Conservation (phyloP, 805 yeast genomes). For the Starmerella stellata region DNA sequence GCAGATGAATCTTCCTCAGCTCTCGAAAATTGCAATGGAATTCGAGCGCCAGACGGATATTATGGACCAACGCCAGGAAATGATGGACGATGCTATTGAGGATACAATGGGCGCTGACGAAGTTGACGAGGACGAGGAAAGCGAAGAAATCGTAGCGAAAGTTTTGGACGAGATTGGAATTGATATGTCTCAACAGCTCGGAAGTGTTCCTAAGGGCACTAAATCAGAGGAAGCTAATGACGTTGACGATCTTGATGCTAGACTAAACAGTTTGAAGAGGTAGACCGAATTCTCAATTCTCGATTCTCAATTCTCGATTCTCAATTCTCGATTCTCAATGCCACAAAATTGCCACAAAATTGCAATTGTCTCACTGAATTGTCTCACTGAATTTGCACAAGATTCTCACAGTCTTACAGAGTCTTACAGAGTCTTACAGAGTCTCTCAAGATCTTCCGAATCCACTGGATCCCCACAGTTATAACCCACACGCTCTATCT, state of each 20-base stretch:
- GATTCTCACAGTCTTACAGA: too few relatives aligned
- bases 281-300: constrained; percentile 5
- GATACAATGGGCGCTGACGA: constrained; percentile 88
- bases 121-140: constrained; percentile 60
- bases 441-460: too few relatives aligned
- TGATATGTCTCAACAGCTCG: constrained; percentile 40
- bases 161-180: constrained; percentile 94
- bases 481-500: too few relatives aligned
- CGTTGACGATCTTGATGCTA: constrained; percentile 77
- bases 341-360: too few relatives aligned
- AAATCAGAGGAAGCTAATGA: constrained; percentile 23
- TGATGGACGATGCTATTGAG: constrained; percentile 96
- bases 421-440: too few relatives aligned
- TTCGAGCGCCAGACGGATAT: constrained; percentile 85
- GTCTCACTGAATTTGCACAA: too few relatives aligned
- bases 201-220: constrained; percentile 34
- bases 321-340: background rate
- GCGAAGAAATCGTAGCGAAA: constrained; percentile 75
- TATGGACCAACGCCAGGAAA: constrained; percentile 97
- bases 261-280: constrained; percentile 66
- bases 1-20: constrained; percentile 76
- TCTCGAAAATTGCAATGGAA: constrained; percentile 81
- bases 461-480: too few relatives aligned
- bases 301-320: too few relatives aligned
- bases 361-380: too few relatives aligned